Conservation (phyloP, 208 protist genomes). For the Crithidia acanthocephali region DNA sequence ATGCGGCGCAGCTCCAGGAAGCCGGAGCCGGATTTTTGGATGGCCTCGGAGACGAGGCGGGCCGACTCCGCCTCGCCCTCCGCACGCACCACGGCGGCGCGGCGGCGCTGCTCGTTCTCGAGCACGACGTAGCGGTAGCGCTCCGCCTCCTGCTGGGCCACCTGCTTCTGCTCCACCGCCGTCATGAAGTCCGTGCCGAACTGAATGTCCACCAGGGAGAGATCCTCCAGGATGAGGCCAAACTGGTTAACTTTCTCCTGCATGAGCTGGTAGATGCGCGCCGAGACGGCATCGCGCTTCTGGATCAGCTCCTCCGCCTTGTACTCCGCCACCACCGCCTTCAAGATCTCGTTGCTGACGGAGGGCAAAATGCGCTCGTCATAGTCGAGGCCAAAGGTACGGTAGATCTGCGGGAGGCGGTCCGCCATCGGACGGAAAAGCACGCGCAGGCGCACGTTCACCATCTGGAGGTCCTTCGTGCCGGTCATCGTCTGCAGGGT, state of each 20-base stretch:
- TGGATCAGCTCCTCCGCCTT: constrained; percentile 99
- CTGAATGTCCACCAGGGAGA: constrained; percentile 97
- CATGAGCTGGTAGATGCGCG: constrained; percentile 93
- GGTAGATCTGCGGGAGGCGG: constrained; percentile 90
- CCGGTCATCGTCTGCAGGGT: constrained; percentile 93
- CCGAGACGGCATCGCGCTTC: constrained; percentile 95
- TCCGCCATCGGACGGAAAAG: constrained; percentile 86
- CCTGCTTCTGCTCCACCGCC: constrained; percentile 97
- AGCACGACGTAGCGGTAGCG: constrained; percentile 95
- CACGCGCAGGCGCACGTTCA: constrained; percentile 93
- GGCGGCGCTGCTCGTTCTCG: constrained; percentile 95
- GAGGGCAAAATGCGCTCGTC: constrained; percentile 98
- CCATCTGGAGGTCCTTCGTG: constrained; percentile 95
- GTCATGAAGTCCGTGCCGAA: constrained; percentile 96
- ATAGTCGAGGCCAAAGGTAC: constrained; percentile 94
- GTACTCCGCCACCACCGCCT: constrained; percentile 97
- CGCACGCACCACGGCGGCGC: constrained; percentile 93
- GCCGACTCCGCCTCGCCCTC: constrained; percentile 96
- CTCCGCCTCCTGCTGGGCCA: constrained; percentile 98
- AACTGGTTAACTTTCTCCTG: constrained; percentile 97
- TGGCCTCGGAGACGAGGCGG: constrained; percentile 91
- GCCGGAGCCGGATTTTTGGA: constrained; percentile 77
- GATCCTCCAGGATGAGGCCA: constrained; percentile 97
- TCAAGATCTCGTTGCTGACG: constrained; percentile 96
- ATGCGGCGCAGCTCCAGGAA: constrained; percentile 96